These are phyloP conservation scores for Solanum chilense DNA, from an alignment of 257 asterid species.

Conservation along the genomic window DNA sequence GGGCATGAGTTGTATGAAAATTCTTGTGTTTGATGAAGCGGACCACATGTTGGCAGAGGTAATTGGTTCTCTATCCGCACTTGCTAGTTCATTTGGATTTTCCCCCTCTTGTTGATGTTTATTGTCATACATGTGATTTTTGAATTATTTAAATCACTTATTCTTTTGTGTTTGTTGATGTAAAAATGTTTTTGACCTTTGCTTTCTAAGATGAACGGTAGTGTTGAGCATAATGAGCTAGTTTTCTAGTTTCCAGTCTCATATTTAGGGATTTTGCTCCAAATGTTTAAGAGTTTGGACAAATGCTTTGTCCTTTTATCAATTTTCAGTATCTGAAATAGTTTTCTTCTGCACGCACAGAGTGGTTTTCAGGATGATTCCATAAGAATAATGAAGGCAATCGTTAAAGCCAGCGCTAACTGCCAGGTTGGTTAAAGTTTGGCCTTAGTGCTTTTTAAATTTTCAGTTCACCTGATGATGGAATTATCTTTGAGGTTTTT, in stretches of 20 bases:
- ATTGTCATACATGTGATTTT: neutral
- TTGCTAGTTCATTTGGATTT: neutral
- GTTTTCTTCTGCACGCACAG: constrained; percentile 17
- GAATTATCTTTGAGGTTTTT: neutral
- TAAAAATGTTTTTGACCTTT: neutral
- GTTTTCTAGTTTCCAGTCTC: neutral
- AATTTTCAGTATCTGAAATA: neutral
- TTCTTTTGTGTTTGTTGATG: neutral
- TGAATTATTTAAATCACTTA: neutral
- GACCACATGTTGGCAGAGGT: constrained; percentile 97
- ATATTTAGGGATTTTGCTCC: neutral
- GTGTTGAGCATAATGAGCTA: neutral
- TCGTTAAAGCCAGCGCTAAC: constrained; percentile 29
- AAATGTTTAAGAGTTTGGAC: neutral
- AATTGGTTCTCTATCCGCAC: neutral
- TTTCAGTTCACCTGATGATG: neutral
- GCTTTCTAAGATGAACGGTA: neutral
- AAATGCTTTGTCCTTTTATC: neutral
- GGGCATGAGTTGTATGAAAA: constrained; percentile 65
- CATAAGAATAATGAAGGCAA: constrained; percentile 50
- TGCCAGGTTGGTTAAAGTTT: constrained; percentile 61
- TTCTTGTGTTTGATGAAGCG: constrained; percentile 94
- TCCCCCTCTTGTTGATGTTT: neutral
- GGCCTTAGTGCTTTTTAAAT: neutral
- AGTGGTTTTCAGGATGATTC: constrained; percentile 83